A percentile compares a stretch with the other conserved stretches of the same genome.
These are phyloP conservation scores for Cryphonectria nitschkei DNA, from an alignment of 2,329 filamentous ascomycete genomes.

Conservation along the genomic window DNA sequence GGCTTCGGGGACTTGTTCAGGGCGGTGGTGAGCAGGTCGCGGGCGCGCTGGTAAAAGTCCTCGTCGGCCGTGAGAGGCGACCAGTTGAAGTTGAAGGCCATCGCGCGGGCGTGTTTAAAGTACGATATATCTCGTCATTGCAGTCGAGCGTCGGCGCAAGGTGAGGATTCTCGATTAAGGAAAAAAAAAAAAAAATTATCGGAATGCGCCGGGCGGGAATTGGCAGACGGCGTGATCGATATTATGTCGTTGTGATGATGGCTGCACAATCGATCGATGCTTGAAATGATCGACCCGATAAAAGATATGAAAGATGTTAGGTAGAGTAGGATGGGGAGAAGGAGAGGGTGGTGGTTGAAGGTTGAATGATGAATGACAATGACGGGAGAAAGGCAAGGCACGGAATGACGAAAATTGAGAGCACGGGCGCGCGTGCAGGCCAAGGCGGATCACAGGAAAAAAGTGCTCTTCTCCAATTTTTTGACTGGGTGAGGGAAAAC, in stretches of 20 bases:
- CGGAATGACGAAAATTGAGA: constrained; percentile 18
- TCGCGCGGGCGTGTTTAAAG: constrained; percentile 50
- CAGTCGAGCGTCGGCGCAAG: constrained; percentile 24
- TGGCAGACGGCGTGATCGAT: not conserved
- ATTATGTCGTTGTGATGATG: not conserved
- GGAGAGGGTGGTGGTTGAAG: not conserved
- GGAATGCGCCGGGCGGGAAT: not conserved
- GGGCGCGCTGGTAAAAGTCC: constrained; percentile 84
- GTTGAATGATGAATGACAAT: not conserved
- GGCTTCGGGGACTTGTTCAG: constrained; percentile 98
- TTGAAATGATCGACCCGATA: not conserved
- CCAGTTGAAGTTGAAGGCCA: constrained; percentile 99
- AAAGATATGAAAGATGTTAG: not conserved
- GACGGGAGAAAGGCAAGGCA: constrained; percentile 1
- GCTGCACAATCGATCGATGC: not conserved
- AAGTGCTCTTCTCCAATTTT: not conserved
- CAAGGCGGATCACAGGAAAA: constrained; percentile 21
- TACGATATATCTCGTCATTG: constrained; percentile 40
- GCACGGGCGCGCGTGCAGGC: constrained; percentile 15
- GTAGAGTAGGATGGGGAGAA: not conserved
- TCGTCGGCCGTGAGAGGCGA: constrained; percentile 96
- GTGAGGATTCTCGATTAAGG: not conserved
- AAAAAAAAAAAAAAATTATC: not conserved
- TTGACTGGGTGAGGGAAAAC: constrained; percentile 7
- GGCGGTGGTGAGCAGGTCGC: constrained; percentile 91